Base-by-base conservation (phyloP, 2,329 filamentous ascomycete genomes). In the Leptographium flavum region DNA sequence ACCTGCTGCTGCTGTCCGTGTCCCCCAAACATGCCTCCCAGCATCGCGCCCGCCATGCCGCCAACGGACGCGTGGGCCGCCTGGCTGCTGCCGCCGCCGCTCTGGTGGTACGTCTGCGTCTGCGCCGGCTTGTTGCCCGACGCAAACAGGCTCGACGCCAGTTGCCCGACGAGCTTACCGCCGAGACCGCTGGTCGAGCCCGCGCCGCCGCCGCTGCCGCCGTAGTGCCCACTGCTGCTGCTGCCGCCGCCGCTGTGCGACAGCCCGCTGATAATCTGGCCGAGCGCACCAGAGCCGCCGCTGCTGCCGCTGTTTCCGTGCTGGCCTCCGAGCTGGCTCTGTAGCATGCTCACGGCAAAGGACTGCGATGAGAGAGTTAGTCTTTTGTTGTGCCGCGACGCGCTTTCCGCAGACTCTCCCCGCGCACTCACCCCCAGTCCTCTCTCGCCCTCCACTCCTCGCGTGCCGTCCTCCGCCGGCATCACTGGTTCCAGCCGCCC, bases 391-490 rank as follows among this genome's bases (percentile, higher is more conserved):
- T n/a, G n/a, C n/a, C n/a, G n/a, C n/a, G n/a, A n/a, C n/a, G n/a
- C n/a, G n/a, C n/a, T n/a, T n/a, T n/a, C n/a, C n/a, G n/a, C n/a
- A n/a, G n/a, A n/a, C 15, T n/a, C 31, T 17, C 30, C 17, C 4
- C 4, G 15, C 17, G 13, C 35, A 70, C 79, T 59, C 72, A 83
- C 79, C 49, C 79, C 77, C 46, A 84, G 61, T 35, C 79, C 74
- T 50, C 80, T 70, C 43, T 83, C 79, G 23, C 58, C 58, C 27
- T 27, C 32, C 19, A 54, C 55, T 43, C 69, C 71, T 54, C 73
- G 65, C 46, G 65, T 65, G 31, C 45, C 45, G 23, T 47, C 42
- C 7, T 54, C 70, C 37, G 53, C 57, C 8, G 67, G 71, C 62
- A 73, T 60, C 48, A 73, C 68, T 21, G 76, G 75, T 58, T 80